Base-by-base conservation (phyloP, 352 stramenopile species). In the Phytophthora ohioensis region DNA sequence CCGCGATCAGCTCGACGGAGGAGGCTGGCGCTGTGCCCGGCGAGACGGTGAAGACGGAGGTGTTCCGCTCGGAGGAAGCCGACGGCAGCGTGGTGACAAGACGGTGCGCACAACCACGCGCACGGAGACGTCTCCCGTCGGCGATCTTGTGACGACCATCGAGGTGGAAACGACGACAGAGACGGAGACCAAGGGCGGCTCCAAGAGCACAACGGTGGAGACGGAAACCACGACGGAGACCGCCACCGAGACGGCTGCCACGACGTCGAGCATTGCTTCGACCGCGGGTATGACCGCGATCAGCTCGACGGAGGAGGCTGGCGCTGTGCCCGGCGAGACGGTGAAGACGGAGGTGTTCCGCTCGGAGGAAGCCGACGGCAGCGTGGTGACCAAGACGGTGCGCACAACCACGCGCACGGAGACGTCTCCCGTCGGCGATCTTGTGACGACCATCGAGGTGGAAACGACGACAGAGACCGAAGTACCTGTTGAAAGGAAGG, bases 61-160 rank as follows among this genome's bases (percentile, higher is more conserved):
- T 70, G 54, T 64, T 60, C 54, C 61, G 52, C 51, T 69, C 61
- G 31, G 43, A 69, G 34, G 35, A 61, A 54, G 51, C 61, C 21
- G 61, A 69, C 42, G 61, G 61, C 61, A 69, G 61, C 43, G 62
- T 69, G 52, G 52, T 62, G 61, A 69, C 61, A 69, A 69, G 61
- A 69, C 61, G 43, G 61, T 69, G n/a, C 60, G 60, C 60, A 68
- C 60, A 32, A 68, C 51, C 41, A 68, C 60, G 10, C 52, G 60
- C 31, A 67, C 60, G 21, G 21, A 27, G 21, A 27, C 21, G 21
- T 27, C 21, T 0, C 21, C 21, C 21, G 21, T 42, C 34, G 61
- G 61, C n/a, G 61, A 69, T 11, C 52, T 69, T 21, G 52, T 62
- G 52, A 63, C 61, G 49, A 67, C 60, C 47, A 61, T 60, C 31